These are phyloP conservation scores for Neurospora sublineolata DNA, from an alignment of 495 filamentous ascomycete species.

Conservation along the genomic window DNA sequence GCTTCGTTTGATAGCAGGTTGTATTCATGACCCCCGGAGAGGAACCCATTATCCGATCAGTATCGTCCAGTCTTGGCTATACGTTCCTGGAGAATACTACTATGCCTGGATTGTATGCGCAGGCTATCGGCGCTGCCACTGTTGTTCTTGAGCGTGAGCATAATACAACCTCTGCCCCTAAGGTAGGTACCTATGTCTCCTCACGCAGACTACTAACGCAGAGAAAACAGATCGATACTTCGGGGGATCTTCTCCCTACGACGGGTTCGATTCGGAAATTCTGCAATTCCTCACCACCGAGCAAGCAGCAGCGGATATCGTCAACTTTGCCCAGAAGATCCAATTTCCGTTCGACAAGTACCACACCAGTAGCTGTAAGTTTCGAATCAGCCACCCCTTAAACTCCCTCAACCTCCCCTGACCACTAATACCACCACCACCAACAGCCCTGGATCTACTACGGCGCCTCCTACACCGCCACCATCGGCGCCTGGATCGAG, in stretches of 20 bases:
- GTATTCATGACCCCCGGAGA: conserved; percentile 50
- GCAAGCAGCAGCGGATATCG: conserved; percentile 48
- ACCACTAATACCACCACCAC: background rate
- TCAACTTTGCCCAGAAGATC: conserved; percentile 50
- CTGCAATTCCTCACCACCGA: conserved; percentile 51
- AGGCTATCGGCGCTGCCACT: conserved; percentile 45
- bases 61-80: conserved; percentile 9
- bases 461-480: conserved; percentile 54
- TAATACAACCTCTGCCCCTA: too few species aligned
- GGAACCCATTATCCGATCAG: conserved; percentile 33
- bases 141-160: conserved; percentile 37
- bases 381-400: background rate
- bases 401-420: background rate
- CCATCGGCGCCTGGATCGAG: conserved; percentile 51
- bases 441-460: conserved; percentile 47
- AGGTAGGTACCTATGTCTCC: too few species aligned
- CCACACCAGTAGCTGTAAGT: conserved; percentile 32
- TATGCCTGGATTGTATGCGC: conserved; percentile 38
- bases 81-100: conserved; percentile 41
- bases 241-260: conserved; percentile 49
- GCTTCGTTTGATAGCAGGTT: conserved; percentile 18
- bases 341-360: conserved; percentile 44
- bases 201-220: too few species aligned
- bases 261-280: conserved; percentile 41
- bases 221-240: conserved; percentile 41